Evolutionary conservation across 2,329 filamentous ascomycete genomes (phyloP).

Genomic region (Neospermospora avenae): DNA sequence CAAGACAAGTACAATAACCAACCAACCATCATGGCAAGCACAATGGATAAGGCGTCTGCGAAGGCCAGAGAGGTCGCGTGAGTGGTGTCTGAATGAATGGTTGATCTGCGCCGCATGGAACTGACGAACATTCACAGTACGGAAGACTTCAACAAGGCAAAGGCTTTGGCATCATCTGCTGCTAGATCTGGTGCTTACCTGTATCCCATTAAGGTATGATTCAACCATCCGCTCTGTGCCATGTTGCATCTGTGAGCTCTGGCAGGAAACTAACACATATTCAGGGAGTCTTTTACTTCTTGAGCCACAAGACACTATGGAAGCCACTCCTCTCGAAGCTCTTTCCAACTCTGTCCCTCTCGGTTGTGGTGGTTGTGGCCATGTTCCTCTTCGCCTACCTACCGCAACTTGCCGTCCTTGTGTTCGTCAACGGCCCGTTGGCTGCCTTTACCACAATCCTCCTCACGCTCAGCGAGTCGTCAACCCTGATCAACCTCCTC

Average conservation of each 20-base stretch:
- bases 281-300: conserved; percentile 58
- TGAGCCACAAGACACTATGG: conserved; percentile 54
- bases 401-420: conserved; percentile 78
- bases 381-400: conserved; percentile 90
- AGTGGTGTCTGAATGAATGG: conserved; percentile 12
- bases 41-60: conserved; percentile 28
- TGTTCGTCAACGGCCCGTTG: conserved; percentile 80
- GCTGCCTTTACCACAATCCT: conserved; percentile 71
- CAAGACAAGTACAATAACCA: neutral
- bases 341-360: conserved; percentile 64
- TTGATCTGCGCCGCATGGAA: neutral
- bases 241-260: neutral
- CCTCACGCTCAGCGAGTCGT: conserved; percentile 62
- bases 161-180: conserved; percentile 62
- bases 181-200: conserved; percentile 75
- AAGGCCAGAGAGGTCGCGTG: conserved; percentile 37
- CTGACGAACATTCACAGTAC: conserved; percentile 40
- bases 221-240: neutral
- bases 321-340: conserved; percentile 55
- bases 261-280: conserved; percentile 6
- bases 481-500: conserved; percentile 53
- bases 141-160: conserved; percentile 70
- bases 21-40: conserved; percentile 24
- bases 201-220: conserved; percentile 76
- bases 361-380: conserved; percentile 64